Percentiles rank a stretch among this genome's conserved stretches.
phyloP scores from a whole-genome alignment of 2,329 filamentous ascomycete genomes.

The Diplodia intermedia region DNA sequence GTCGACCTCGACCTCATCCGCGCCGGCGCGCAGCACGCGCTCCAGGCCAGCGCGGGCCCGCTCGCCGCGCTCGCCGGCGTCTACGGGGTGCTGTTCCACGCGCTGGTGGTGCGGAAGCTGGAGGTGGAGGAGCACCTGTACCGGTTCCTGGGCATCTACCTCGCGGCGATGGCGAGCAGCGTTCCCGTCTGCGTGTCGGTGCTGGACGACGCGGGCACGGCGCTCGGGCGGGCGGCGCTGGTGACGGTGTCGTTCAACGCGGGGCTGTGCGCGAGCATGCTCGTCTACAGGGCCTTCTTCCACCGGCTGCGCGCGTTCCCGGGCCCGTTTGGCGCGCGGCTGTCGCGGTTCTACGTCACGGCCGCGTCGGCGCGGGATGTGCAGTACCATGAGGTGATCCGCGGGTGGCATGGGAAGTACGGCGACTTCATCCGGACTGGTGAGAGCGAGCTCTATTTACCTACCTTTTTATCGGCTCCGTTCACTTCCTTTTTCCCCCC shows the following conservation, averaged over 20 bases:
- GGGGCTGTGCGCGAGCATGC: slow-evolving; percentile 43
- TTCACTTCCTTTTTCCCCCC: no score
- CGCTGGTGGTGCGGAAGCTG: not conserved
- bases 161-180: not conserved
- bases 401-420: slow-evolving; percentile 41
- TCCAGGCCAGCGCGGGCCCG: not conserved
- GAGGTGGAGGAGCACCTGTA: not conserved
- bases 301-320: slow-evolving; percentile 51
- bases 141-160: not conserved
- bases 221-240: not conserved
- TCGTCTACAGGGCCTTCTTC: slow-evolving; percentile 51
- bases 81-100: not conserved
- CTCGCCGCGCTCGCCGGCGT: not conserved
- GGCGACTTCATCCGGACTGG: slow-evolving; percentile 45
- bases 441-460: not conserved
- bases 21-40: not conserved
- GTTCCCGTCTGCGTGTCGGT: not conserved
- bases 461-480: no score
- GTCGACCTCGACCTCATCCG: not conserved
- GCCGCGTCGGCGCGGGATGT: slow-evolving; percentile 37
- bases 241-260: slow-evolving; percentile 5
- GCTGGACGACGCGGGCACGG: slow-evolving; percentile 36
- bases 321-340: slow-evolving; percentile 47
- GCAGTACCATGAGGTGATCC: slow-evolving; percentile 40
- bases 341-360: slow-evolving; percentile 51